Evolutionary conservation across 805 yeast species (phyloP).

Genomic region (Wickerhamiella sorbophila): DNA sequence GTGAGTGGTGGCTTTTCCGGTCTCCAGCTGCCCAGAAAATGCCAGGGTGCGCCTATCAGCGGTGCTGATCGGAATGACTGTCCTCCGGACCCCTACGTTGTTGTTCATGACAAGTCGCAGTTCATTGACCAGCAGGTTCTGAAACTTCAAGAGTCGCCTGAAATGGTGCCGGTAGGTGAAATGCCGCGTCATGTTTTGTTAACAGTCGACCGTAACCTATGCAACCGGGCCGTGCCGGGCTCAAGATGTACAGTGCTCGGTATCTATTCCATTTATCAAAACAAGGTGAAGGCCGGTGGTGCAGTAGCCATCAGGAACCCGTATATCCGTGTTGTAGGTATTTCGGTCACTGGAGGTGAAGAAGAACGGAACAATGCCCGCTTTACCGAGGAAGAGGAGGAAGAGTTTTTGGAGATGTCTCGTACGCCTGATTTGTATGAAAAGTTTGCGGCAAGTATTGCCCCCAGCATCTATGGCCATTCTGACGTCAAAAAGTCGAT

Average conservation of each 20-base stretch:
- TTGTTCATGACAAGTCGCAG: conserved; percentile 85
- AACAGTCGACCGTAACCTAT: conserved; percentile 77
- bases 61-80: conserved; percentile 41
- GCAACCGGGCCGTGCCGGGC: conserved; percentile 89
- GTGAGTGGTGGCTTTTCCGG: conserved; percentile 59
- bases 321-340: conserved; percentile 72
- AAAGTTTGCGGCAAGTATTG: conserved; percentile 73
- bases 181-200: conserved; percentile 88
- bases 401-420: conserved; percentile 68
- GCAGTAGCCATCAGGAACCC: conserved; percentile 87
- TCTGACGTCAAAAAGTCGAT: conserved; percentile 86
- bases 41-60: conserved; percentile 43
- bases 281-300: conserved; percentile 38
- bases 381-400: conserved; percentile 88
- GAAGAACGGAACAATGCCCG: conserved; percentile 45
- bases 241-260: conserved; percentile 86
- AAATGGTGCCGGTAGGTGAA: conserved; percentile 97
- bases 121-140: conserved; percentile 91
- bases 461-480: conserved; percentile 94
- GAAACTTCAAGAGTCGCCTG: conserved; percentile 94
- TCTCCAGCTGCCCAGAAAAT: conserved; percentile 49
- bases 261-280: conserved; percentile 79
- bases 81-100: conserved; percentile 83
- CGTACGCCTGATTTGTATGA: conserved; percentile 77
- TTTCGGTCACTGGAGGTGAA: conserved; percentile 68